These are phyloP conservation scores for Croton setiger DNA, from an alignment of 441 rosid genomes.

Conservation along the genomic window DNA sequence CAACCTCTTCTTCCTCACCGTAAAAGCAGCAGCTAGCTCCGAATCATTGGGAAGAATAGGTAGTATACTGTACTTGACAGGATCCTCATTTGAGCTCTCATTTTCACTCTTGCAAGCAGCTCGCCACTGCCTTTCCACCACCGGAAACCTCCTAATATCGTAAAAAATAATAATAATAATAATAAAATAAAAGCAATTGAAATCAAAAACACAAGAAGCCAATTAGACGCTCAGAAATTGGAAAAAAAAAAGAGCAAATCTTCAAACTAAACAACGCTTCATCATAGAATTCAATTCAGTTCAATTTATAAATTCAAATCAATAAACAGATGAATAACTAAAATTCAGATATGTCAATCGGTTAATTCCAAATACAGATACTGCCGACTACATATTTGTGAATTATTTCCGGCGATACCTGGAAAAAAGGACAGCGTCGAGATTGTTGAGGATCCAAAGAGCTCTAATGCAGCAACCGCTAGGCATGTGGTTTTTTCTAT, in stretches of 20 bases:
- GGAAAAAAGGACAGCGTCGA: slow-evolving; percentile 79
- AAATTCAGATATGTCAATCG: neutral
- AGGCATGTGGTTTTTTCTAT: slow-evolving; percentile 27
- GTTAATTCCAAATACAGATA: neutral
- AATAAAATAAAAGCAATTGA: neutral
- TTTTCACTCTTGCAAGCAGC: slow-evolving; percentile 50
- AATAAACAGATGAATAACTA: neutral
- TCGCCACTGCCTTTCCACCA: slow-evolving; percentile 75
- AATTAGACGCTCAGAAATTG: neutral
- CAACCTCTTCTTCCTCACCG: slow-evolving; percentile 64
- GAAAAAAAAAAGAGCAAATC: neutral
- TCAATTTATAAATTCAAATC: neutral
- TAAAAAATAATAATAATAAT: no score
- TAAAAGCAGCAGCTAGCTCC: slow-evolving; percentile 56
- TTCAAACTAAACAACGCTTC: neutral
- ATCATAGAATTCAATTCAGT: neutral
- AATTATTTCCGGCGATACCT: slow-evolving; percentile 37
- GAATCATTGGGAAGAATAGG: slow-evolving; percentile 66
- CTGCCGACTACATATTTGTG: neutral
- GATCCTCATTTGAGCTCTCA: slow-evolving; percentile 32
- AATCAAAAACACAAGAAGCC: neutral
- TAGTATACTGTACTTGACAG: slow-evolving; percentile 23
- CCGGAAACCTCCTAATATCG: slow-evolving; percentile 73
- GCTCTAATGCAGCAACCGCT: slow-evolving; percentile 72
- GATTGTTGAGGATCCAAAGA: slow-evolving; percentile 75